phyloP scores from a whole-genome alignment of 805 yeast genomes.

The Pichia membranifaciens region DNA sequence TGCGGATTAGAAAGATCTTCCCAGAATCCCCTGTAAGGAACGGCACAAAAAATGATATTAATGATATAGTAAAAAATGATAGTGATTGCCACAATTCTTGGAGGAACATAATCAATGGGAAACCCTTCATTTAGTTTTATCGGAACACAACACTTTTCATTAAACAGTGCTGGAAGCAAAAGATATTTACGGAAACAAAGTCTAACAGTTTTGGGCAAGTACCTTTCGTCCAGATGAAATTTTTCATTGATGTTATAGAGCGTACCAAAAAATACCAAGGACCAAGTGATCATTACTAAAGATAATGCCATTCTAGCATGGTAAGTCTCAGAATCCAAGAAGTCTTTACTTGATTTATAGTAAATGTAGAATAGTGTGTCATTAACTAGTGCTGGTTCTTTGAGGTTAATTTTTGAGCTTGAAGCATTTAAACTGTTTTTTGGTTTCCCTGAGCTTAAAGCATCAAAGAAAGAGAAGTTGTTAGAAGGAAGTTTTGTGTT shows the following conservation, averaged over 20 bases:
- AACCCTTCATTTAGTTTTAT: not conserved
- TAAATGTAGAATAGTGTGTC: not conserved
- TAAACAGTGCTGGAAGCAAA: slow-evolving; percentile 8
- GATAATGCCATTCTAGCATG: slow-evolving; percentile 9
- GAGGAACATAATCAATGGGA: slow-evolving; percentile 9
- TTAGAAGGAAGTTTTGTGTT: not conserved
- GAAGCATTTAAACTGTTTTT: not conserved
- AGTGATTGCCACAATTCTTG: slow-evolving; percentile 10
- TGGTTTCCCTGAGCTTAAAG: not conserved
- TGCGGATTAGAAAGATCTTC: not conserved
- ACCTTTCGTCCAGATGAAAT: slow-evolving; percentile 2
- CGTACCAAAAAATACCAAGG: slow-evolving; percentile 7
- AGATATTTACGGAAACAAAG: slow-evolving; percentile 7
- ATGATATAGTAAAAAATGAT: slow-evolving; percentile 5
- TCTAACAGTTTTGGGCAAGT: not conserved
- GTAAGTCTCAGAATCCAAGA: not conserved
- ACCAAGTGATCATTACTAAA: slow-evolving; percentile 12
- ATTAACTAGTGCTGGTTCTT: slow-evolving; percentile 1
- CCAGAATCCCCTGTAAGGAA: slow-evolving; percentile 5
- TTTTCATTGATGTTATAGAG: slow-evolving; percentile 3
- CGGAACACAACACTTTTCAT: slow-evolving; percentile 9
- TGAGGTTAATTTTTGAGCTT: not conserved
- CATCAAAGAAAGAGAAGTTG: not conserved
- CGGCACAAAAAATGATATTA: slow-evolving; percentile 10
- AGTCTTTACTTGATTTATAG: slow-evolving; percentile 2